Evolutionary conservation across 768 basidiomycete species (phyloP).

Genomic region (Russula sp.): DNA sequence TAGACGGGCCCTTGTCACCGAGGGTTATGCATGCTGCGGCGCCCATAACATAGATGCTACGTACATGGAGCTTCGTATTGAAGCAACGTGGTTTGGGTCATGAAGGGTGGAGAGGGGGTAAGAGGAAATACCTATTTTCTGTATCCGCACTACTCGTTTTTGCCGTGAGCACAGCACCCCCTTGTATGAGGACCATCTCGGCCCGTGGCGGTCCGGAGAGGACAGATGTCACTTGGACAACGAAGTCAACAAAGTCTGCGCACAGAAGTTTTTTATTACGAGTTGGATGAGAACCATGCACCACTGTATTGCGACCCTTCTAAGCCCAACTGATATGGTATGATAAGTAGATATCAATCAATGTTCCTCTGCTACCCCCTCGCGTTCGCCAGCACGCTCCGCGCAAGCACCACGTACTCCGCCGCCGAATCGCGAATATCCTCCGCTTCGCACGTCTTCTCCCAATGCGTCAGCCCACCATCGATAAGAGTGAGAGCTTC

Average conservation of each 20-base stretch:
- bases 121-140: slow-evolving; percentile 1
- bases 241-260: not conserved
- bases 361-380: not conserved
- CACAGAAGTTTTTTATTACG: too few species aligned
- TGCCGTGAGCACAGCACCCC: not conserved
- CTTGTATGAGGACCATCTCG: not conserved
- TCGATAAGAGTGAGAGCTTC: slow-evolving; percentile 83
- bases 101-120: slow-evolving; percentile 33
- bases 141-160: not conserved
- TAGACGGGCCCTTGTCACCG: slow-evolving; percentile 71
- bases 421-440: slow-evolving; percentile 42
- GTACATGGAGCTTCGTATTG: slow-evolving; percentile 86
- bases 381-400: slow-evolving; percentile 57
- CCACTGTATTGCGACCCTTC: too few species aligned
- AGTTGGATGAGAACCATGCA: too few species aligned
- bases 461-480: slow-evolving; percentile 73
- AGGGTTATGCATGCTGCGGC: slow-evolving; percentile 9
- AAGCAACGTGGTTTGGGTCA: slow-evolving; percentile 70
- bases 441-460: slow-evolving; percentile 62
- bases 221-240: too few species aligned
- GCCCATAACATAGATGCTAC: slow-evolving; percentile 34
- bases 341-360: not conserved
- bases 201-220: not conserved
- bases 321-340: not conserved
- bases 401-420: slow-evolving; percentile 67